These are phyloP conservation scores for Vanderwaltozyma verrucispora DNA, from an alignment of 805 yeast species.

Conservation along the genomic window DNA sequence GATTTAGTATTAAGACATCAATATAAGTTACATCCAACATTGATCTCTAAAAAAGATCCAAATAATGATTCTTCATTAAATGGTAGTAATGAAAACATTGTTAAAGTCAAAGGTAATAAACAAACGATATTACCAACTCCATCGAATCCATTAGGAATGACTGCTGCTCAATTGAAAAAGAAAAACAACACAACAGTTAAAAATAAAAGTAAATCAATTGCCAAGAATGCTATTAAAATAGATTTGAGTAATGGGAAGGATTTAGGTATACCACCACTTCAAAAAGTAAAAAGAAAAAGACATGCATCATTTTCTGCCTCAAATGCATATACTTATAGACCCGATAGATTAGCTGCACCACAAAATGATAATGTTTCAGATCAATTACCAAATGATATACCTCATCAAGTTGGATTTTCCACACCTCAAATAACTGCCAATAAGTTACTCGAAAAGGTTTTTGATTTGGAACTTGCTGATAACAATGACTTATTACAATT, in stretches of 20 bases:
- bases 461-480: slow-evolving; percentile 19
- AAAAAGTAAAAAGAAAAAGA: slow-evolving; percentile 24
- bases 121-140: slow-evolving; percentile 31
- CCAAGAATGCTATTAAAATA: not conserved
- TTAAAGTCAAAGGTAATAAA: slow-evolving; percentile 31
- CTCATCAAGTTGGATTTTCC: slow-evolving; percentile 67
- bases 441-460: slow-evolving; percentile 30
- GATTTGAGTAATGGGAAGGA: not conserved
- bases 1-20: slow-evolving; percentile 86
- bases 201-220: not conserved
- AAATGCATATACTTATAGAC: slow-evolving; percentile 29
- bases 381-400: slow-evolving; percentile 27
- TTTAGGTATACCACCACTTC: not conserved
- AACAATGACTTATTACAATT: slow-evolving; percentile 17
- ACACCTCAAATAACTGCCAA: slow-evolving; percentile 63
- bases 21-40: slow-evolving; percentile 70
- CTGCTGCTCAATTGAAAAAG: slow-evolving; percentile 25
- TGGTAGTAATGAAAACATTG: slow-evolving; percentile 17
- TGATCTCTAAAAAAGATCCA: slow-evolving; percentile 26
- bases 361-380: not conserved
- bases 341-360: not conserved
- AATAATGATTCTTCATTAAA: not conserved
- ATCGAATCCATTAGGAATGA: slow-evolving; percentile 18
- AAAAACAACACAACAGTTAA: slow-evolving; percentile 7
- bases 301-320: slow-evolving; percentile 38